Base-by-base conservation (phyloP, 139 green algal species). In the Chara braunii region DNA sequence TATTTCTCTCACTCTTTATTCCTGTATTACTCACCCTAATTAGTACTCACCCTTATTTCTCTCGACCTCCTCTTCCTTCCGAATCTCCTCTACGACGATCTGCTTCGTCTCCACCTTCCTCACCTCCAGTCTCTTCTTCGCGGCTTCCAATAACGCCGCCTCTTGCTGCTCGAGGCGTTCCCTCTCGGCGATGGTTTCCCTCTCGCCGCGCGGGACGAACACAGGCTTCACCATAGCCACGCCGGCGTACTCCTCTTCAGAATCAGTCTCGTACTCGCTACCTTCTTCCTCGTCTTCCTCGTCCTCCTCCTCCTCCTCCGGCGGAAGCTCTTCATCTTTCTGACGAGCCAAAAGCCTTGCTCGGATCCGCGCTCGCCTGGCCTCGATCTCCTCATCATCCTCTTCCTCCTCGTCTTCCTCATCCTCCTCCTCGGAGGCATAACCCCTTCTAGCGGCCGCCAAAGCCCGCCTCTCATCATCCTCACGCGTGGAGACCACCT, bases 111-210 rank as follows among this genome's bases (percentile, higher is more conserved):
- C 54, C n/a, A 53, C 32, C 43, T 77, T 77, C 8, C 54, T 37
- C 57, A 74, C 66, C 34, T 68, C 48, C 48, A 69, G 23, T 2
- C 64, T 43, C 42, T 28, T 50, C 54, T 43, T 31, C 23, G 54
- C n/a, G 3, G 37, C 40, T 23, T 53, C 83, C 56, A 92, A 85
- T 37, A 52, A 11, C 11, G n/a, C 55, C 61, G 92, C 83, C 22
- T 80, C 81, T 60, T 80, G 70, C 32, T 29, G 50, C 63, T 80
- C 64, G 6, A 72, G 34, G 37, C 35, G 56, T 36, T 94, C 86
- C 30, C 86, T 66, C 35, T 88, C 79, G 28, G 71, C 64, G 37
- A 52, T 60, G 30, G 74, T 78, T 18, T 87, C 63, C 7, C 81
- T 32, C 26, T 84, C 60, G 5, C 24, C 43, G 57, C 90, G 91